phyloP scores from a whole-genome alignment of 192 early-diverging fungal species.

The Coemansia sp. region DNA sequence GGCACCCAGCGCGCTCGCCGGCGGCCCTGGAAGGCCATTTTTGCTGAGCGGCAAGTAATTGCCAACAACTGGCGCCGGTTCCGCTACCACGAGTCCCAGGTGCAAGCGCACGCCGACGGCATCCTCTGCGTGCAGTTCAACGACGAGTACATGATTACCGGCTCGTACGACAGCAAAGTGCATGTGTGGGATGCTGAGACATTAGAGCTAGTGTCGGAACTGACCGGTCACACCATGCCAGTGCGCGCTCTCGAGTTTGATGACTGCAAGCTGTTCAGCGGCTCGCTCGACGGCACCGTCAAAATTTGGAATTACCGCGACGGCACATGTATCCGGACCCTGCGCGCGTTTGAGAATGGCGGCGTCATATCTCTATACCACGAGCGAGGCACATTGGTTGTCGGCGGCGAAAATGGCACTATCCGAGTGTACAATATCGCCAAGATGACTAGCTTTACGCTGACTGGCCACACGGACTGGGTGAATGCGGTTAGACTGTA shows the following conservation, averaged over 20 bases:
- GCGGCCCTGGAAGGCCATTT: slow-evolving; percentile 94
- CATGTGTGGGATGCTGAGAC: slow-evolving; percentile 90
- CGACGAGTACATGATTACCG: slow-evolving; percentile 82
- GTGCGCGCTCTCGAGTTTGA: slow-evolving; percentile 94
- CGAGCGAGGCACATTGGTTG: slow-evolving; percentile 73
- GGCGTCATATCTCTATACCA: slow-evolving; percentile 89
- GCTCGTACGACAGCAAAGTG: slow-evolving; percentile 86
- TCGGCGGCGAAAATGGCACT: slow-evolving; percentile 81
- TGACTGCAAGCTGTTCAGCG: slow-evolving; percentile 89
- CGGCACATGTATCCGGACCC: slow-evolving; percentile 82
- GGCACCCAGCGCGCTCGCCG: slow-evolving; percentile 27
- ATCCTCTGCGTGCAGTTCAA: slow-evolving; percentile 91
- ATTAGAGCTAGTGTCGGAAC: slow-evolving; percentile 72
- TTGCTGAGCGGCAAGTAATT: slow-evolving; percentile 87
- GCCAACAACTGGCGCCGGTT: slow-evolving; percentile 94
- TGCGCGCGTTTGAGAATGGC: slow-evolving; percentile 61
- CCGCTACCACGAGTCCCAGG: slow-evolving; percentile 64
- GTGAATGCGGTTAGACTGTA: slow-evolving; percentile 89
- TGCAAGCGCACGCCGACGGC: slow-evolving; percentile 86
- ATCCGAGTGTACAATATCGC: slow-evolving; percentile 87
- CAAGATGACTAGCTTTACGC: slow-evolving; percentile 59
- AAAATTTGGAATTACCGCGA: slow-evolving; percentile 92
- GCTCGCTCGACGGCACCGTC: slow-evolving; percentile 90
- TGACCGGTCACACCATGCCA: slow-evolving; percentile 84
- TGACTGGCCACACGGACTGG: slow-evolving; percentile 88